Evolutionary conservation across 2,329 filamentous ascomycete species (phyloP).

Genomic region (Verticillium zaregamsianum): DNA sequence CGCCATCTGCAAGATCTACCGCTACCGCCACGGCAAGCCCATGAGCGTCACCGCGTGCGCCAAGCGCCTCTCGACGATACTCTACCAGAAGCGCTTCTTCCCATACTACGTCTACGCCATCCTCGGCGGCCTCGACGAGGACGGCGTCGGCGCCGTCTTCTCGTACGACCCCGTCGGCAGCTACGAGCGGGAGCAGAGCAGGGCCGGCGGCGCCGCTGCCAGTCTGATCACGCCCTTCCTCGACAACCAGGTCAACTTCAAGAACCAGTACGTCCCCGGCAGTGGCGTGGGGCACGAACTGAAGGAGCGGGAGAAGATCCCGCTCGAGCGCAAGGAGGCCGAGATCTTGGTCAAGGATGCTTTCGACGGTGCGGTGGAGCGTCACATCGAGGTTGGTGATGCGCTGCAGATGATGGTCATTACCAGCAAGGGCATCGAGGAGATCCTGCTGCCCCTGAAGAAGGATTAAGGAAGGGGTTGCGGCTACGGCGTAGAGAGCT

Average conservation of each 20-base stretch:
- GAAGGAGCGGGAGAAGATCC: constrained; percentile 64
- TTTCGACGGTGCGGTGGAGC: constrained; percentile 95
- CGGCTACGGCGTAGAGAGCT: neutral
- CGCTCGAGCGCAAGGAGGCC: constrained; percentile 68
- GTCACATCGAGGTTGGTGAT: constrained; percentile 98
- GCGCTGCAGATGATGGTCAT: constrained; percentile 93
- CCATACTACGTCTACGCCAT: constrained; percentile 97
- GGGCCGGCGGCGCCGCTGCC: constrained; percentile 85
- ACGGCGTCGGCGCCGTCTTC: constrained; percentile 91
- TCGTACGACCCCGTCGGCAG: constrained; percentile 97
- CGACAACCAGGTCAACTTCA: constrained; percentile 99
- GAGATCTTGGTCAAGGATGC: constrained; percentile 92
- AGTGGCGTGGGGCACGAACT: constrained; percentile 80
- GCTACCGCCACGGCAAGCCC: constrained; percentile 93
- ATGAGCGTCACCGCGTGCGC: constrained; percentile 95
- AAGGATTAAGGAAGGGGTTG: constrained; percentile 61
- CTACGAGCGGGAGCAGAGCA: constrained; percentile 95
- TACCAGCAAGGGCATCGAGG: constrained; percentile 82
- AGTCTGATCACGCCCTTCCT: constrained; percentile 98
- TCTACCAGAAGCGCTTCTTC: constrained; percentile 98
- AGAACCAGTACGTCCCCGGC: constrained; percentile 93
- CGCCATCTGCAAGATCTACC: constrained; percentile 97
- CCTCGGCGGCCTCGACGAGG: constrained; percentile 87
- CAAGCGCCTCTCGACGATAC: constrained; percentile 88
- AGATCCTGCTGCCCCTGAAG: constrained; percentile 82